Conservation (phyloP, 2,329 filamentous ascomycete species). For the Verticillium albo-atrum region DNA sequence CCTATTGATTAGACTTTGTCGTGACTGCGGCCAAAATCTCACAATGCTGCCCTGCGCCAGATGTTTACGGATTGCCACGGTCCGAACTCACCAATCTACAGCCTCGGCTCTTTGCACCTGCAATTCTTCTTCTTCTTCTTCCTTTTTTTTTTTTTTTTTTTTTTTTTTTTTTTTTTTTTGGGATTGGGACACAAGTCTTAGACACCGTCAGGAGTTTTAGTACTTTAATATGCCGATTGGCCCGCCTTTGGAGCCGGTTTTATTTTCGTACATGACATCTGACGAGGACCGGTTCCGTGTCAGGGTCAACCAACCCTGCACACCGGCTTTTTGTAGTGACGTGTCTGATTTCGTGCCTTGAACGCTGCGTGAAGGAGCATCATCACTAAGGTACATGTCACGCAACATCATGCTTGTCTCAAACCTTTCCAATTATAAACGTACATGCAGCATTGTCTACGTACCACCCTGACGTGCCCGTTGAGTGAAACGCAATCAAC, state of each 20-base stretch:
- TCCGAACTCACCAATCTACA: neutral
- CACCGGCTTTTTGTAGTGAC: neutral
- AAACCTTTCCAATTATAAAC: neutral
- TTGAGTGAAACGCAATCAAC: neutral
- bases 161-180: too few relatives aligned
- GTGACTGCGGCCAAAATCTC: neutral
- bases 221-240: neutral
- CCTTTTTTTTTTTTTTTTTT: too few relatives aligned
- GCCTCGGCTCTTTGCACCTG: neutral
- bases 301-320: neutral
- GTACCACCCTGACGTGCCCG: neutral
- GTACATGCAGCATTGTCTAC: neutral
- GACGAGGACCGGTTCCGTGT: neutral
- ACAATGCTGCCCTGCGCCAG: neutral
- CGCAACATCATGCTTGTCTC: neutral
- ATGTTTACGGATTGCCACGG: neutral
- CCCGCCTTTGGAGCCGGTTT: neutral
- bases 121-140: too few relatives aligned
- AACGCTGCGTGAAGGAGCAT: neutral
- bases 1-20: neutral
- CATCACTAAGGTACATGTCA: neutral
- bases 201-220: neutral
- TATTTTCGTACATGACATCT: neutral
- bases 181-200: neutral
- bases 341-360: neutral